Base-by-base conservation (phyloP, 2,329 filamentous ascomycete genomes). In the Ploettnerulaceae sp. region DNA sequence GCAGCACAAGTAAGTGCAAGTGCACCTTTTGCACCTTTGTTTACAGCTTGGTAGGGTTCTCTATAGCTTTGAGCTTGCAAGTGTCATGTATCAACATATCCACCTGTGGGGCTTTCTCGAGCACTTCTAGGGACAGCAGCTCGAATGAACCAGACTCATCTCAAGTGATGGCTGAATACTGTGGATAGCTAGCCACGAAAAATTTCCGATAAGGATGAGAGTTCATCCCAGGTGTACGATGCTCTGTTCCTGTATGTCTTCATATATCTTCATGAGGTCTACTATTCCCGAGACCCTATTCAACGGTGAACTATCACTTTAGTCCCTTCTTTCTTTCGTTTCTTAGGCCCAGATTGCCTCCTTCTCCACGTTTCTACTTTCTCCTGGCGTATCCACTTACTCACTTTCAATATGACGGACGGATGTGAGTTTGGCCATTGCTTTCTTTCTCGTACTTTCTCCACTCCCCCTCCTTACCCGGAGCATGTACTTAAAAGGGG, bases 1-100 rank as follows among this genome's bases (percentile, higher is more conserved):
- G 40, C 50, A 47, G 32, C 28, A 26, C 35, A 35, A 22, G 33
- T 39, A 41, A 18, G 28, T n/a, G n/a, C n/a, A 22, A 36, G 41
- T 44, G 41, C 31, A 35, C 32, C 24, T 36, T 31, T 21, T n/a
- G 15, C n/a, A n/a, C n/a, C 48, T 35, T 47, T 48, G 21, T 28
- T 41, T 49, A 43, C 57, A 62, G 58, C 58, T 61, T 22, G 51
- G 56, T 60, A 60, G 57, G 59, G 59, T 54, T 61, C 52, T 43
- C 35, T 33, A 34, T 54, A 58, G 53, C 51, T 57, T 57, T 59
- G 49, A 56, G 57, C 55, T 59, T 47, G 50, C 44, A 48, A 46
- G 34, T 45, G 45, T 44, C 48, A 26, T 35, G 32, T 52, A 51
- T 57, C 45, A 45, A 53, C 53, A 57, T 57, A 50, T 49, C 45